A percentile compares a stretch with the other conserved stretches of the same genome.
phyloP scores from a whole-genome alignment of 306 rosid genomes.

The Alnus glutinosa region DNA sequence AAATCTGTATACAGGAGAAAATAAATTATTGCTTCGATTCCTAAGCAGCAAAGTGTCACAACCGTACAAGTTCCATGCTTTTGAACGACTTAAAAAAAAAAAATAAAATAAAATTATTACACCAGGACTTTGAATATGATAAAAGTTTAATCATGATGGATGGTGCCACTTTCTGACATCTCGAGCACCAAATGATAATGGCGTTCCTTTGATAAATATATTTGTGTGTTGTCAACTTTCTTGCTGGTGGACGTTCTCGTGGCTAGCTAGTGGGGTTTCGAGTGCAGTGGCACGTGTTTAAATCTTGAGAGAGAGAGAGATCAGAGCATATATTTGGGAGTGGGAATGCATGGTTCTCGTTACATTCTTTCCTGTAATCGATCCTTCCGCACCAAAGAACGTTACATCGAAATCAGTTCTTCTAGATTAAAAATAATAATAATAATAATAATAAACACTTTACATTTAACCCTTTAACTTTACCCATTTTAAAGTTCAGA shows the following conservation, averaged over 20 bases:
- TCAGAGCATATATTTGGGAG: background rate
- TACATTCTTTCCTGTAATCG: background rate
- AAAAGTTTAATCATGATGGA: no score
- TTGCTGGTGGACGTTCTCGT: background rate
- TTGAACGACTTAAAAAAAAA: no score
- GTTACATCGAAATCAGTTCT: background rate
- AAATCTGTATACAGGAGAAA: background rate
- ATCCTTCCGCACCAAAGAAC: background rate
- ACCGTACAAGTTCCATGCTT: background rate
- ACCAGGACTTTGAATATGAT: no score
- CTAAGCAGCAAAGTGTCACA: background rate
- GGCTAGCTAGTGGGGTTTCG: background rate
- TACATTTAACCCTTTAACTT: no score
- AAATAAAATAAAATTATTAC: no score
- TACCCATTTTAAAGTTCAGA: no score
- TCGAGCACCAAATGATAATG: background rate
- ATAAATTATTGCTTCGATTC: background rate
- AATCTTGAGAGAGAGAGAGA: background rate
- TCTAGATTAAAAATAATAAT: no score
- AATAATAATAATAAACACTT: no score
- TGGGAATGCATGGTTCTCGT: constrained; percentile 6
- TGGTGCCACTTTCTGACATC: constrained; percentile 4
- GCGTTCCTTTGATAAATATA: background rate
- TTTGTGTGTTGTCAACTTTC: background rate
- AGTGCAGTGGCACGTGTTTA: background rate